Evolutionary conservation across 345 rosid species (phyloP), one percentile per base, ranked within the genome.

Genomic region (Aurinia saxatilis): DNA sequence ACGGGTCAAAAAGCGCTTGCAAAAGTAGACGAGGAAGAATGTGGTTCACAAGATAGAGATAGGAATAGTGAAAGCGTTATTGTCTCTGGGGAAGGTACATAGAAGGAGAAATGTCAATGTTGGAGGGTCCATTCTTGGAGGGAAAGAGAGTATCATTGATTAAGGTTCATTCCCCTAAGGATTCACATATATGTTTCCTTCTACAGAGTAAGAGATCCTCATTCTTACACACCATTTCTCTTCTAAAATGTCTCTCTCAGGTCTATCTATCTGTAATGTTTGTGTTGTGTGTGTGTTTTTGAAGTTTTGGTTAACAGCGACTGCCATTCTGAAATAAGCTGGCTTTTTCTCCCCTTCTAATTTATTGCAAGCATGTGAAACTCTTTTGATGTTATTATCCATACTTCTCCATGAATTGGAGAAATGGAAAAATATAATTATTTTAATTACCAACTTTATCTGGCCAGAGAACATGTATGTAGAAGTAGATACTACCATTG

Each of bases 311-410:
- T 55, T 60, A 70, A 69, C 50, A 54, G 30, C 45, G 41, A 54
- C 54, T 69, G 50, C 50, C 61, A 70, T 56, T 47, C 63, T 48
- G 47, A 69, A 37, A 52, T 38, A 70, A 61, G 68, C 74, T 61
- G 68, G 74, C 36, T 29, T 60, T 55, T 61, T 39, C 57, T 58
- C 59, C 41, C 51, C 34, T 63, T 27, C 5, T 6, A 55, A 67
- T 58, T 70, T 70, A 62, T 63, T 70, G 58, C 67, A 37, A 12
- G 68, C 74, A 63, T 70, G 74, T 70, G 74, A 40, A 57, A 29
- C 37, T 57, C 53, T 70, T 44, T 3, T 60, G 47, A 23, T 51
- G 47, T 60, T 68, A 60, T 60, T 48, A 35, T 15, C 8, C 21
- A 31, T 35, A 41, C 39, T 18, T 67, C n/a, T 10, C 49, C 12